Percentiles rank a stretch among this genome's conserved stretches.
Evolutionary conservation across 2,329 filamentous ascomycete genomes (phyloP).

Genomic region (Knoxdaviesia proteae): DNA sequence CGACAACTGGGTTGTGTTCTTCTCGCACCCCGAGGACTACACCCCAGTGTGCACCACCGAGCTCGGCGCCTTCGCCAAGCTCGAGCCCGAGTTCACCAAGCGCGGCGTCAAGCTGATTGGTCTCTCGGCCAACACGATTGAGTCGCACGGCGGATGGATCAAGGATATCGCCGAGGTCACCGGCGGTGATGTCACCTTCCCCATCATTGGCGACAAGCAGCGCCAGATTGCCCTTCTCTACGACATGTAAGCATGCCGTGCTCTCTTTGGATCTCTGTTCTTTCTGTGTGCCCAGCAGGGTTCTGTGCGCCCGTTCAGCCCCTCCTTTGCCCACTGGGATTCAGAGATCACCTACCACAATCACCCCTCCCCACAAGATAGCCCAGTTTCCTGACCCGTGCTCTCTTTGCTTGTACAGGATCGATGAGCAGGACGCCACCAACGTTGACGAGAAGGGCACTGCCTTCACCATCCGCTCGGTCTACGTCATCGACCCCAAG

Average conservation of each 20-base stretch:
- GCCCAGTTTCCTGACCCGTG: too few species aligned
- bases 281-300: not conserved
- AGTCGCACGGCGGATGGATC: conserved; percentile 75
- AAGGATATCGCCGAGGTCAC: conserved; percentile 69
- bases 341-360: conserved; percentile 1
- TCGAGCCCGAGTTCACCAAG: conserved; percentile 72
- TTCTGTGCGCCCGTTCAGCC: not conserved
- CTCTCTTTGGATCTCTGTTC: not conserved
- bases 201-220: conserved; percentile 64
- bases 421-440: conserved; percentile 63
- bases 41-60: conserved; percentile 93
- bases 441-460: conserved; percentile 68
- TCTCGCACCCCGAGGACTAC: conserved; percentile 78
- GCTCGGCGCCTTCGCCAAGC: conserved; percentile 78
- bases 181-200: conserved; percentile 48
- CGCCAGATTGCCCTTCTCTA: conserved; percentile 57
- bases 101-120: conserved; percentile 82
- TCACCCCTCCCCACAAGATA: not conserved
- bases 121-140: conserved; percentile 67
- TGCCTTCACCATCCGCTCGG: conserved; percentile 83
- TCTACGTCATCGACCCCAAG: conserved; percentile 84
- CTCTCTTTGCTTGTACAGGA: conserved; percentile 17
- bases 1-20: conserved; percentile 62
- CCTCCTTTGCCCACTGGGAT: not conserved
- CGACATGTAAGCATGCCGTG: conserved; percentile 41